phyloP scores from a whole-genome alignment of 257 asterid genomes.

The Solanum etuberosum region DNA sequence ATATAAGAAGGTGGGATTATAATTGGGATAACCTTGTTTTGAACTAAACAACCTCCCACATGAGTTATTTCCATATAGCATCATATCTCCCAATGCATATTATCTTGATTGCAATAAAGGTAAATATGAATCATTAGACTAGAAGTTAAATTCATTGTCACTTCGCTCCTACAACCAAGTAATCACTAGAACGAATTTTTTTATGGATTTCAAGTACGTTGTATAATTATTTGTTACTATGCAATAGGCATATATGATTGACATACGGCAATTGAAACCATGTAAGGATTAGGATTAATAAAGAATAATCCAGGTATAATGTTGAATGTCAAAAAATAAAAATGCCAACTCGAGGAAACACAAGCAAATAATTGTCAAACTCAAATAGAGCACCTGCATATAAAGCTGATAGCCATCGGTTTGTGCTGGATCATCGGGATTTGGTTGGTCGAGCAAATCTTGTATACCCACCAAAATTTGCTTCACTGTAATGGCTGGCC shows the following conservation, averaged over 20 bases:
- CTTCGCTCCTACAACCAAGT: background rate
- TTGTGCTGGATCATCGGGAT: conserved; percentile 30
- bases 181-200: background rate
- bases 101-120: background rate
- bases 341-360: background rate
- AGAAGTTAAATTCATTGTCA: background rate
- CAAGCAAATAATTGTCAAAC: background rate
- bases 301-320: background rate
- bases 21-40: background rate
- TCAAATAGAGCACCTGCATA: background rate
- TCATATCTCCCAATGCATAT: background rate
- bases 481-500: conserved; percentile 31
- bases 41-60: background rate
- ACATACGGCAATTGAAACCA: background rate
- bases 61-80: background rate
- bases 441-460: conserved; percentile 29
- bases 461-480: conserved; percentile 34
- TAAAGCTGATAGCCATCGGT: conserved; percentile 12
- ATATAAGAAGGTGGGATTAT: background rate
- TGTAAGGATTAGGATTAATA: background rate
- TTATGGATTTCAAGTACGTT: background rate
- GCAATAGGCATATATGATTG: background rate
- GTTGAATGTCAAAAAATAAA: background rate
- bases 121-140: background rate
- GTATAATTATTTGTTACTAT: background rate